phyloP scores from a whole-genome alignment of 2,329 filamentous ascomycete genomes.

The Cordyceps fumosorosea region DNA sequence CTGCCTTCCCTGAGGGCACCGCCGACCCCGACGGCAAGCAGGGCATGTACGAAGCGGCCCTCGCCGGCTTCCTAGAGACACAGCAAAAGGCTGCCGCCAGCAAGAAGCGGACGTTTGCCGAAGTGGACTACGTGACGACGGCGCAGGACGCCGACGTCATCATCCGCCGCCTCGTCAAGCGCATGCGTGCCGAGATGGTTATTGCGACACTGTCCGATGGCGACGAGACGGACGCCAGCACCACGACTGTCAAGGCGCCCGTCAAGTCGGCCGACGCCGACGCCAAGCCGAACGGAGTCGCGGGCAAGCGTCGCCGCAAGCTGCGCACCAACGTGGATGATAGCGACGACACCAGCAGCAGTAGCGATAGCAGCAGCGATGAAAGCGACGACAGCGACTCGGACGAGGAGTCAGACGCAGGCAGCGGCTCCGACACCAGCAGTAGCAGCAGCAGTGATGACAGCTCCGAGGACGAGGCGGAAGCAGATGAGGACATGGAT shows the following conservation, averaged over 20 bases:
- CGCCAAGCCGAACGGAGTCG: constrained; percentile 38
- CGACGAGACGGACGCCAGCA: constrained; percentile 33
- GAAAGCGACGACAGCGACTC: constrained; percentile 30
- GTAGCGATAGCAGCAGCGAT: constrained; percentile 29
- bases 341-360: constrained; percentile 28
- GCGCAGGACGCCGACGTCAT: constrained; percentile 44
- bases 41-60: constrained; percentile 48
- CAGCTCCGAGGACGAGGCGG: constrained; percentile 10
- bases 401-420: constrained; percentile 28
- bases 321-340: constrained; percentile 40
- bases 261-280: constrained; percentile 27
- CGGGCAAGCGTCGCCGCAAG: constrained; percentile 47
- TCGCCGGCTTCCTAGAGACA: constrained; percentile 40
- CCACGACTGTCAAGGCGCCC: constrained; percentile 15
- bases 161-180: constrained; percentile 51
- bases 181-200: constrained; percentile 56
- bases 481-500: constrained; percentile 11
- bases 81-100: constrained; percentile 19
- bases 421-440: constrained; percentile 7
- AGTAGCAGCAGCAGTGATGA: constrained; percentile 10
- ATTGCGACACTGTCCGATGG: constrained; percentile 47
- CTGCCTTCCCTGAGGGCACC: constrained; percentile 44
- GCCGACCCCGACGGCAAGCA: constrained; percentile 43
- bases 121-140: constrained; percentile 44
- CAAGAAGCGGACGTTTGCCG: constrained; percentile 44